Conservation (phyloP, 2,329 filamentous ascomycete species). For the Simplicillium sp. region DNA sequence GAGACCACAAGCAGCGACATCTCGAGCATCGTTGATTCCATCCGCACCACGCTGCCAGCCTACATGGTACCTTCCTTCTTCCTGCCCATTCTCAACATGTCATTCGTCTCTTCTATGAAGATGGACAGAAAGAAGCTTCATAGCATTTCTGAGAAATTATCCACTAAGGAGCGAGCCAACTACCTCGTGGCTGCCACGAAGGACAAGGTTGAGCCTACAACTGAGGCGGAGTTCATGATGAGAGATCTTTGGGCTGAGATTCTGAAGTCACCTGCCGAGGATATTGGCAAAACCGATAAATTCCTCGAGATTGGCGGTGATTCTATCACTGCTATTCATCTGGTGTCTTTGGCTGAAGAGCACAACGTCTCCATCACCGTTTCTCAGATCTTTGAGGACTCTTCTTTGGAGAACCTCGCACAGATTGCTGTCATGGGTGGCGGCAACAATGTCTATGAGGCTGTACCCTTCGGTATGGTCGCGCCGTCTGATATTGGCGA, state of each 20-base stretch:
- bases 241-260: conserved; percentile 8
- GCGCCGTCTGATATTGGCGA: no score
- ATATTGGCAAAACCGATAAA: conserved; percentile 4
- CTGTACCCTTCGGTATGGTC: no score
- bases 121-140: conserved; percentile 8
- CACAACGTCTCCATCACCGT: conserved; percentile 5
- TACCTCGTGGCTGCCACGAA: no score
- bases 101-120: conserved; percentile 10
- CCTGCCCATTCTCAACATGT: conserved; percentile 7
- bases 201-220: no score
- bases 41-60: conserved; percentile 3
- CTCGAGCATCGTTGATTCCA: background rate
- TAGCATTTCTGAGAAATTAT: background rate
- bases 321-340: conserved; percentile 9
- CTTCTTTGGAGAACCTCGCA: conserved; percentile 4
- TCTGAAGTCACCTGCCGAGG: background rate
- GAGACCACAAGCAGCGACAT: conserved; percentile 1
- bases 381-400: conserved; percentile 6
- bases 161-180: background rate
- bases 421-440: background rate
- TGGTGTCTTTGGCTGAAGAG: conserved; percentile 3
- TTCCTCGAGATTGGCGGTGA: conserved; percentile 10
- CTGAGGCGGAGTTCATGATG: conserved; percentile 5
- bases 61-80: conserved; percentile 11
- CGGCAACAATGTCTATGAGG: background rate